Evolutionary conservation across 2,329 filamentous ascomycete species (phyloP).

Genomic region (Diaporthe amygdali): DNA sequence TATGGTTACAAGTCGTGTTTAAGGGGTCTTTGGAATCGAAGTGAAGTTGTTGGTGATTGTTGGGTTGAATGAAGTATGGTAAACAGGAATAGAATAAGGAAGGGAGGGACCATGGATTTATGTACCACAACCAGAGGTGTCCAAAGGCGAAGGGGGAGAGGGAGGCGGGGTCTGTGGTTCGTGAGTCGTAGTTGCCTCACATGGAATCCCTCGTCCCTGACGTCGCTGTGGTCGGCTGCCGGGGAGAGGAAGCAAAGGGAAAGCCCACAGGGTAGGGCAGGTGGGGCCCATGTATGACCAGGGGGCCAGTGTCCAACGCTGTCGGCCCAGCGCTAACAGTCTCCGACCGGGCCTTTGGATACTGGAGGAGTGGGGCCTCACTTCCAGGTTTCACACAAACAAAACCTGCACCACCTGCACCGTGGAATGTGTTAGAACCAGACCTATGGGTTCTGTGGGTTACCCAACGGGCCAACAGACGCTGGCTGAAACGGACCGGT

Average conservation of each 20-base stretch:
- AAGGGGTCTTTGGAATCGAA: background rate
- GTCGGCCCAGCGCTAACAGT: constrained; percentile 4
- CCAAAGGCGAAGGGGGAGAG: background rate
- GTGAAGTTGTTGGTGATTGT: background rate
- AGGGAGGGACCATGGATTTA: constrained; percentile 20
- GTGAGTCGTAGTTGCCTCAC: constrained; percentile 21
- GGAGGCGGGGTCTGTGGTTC: constrained; percentile 21
- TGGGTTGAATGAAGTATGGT: background rate
- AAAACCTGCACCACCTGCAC: background rate
- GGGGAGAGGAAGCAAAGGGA: background rate
- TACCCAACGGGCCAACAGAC: background rate
- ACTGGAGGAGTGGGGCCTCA: background rate
- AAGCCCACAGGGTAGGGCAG: background rate
- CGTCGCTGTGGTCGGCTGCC: constrained; percentile 20
- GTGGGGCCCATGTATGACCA: constrained; percentile 9
- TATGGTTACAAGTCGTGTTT: background rate
- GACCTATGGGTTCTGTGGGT: background rate
- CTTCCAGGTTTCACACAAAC: constrained; percentile 4
- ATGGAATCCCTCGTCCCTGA: constrained; percentile 24
- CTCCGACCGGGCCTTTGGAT: background rate
- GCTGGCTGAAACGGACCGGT: constrained; percentile 19
- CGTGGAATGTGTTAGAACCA: constrained; percentile 1
- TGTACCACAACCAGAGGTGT: constrained; percentile 11
- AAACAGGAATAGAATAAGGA: too few relatives aligned
- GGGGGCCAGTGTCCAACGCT: background rate